Base-by-base conservation (phyloP, 116 monocot genomes). In the Trichopus zeylanicus region DNA sequence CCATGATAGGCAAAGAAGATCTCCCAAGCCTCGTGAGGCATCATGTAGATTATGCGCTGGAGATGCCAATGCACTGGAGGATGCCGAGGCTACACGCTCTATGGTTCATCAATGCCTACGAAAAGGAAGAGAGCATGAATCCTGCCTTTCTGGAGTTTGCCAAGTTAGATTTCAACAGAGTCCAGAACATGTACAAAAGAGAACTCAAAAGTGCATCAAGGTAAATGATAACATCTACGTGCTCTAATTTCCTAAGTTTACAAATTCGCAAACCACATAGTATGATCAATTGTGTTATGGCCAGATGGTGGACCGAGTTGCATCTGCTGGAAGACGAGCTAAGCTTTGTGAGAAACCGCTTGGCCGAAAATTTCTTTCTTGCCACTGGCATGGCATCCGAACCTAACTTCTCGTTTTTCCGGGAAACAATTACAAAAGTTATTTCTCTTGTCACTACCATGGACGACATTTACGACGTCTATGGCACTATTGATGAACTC, bases 381-480 rank as follows among this genome's bases (percentile, higher is more conserved):
- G 23, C 31, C 15, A 22, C 21, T 10, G 57, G 57, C 6, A n/a
- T 5, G 6, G 16, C 3, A 16, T 23, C 16, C 0, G 33, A 22
- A 29, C 33, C 57, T 10, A 26, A 57, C 19, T 35, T 29, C 22
- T 57, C 31, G 0, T 3, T 13, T n/a, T 31, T 8, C 22, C 16
- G 57, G 3, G 18, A 20, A 10, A 23, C 10, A 21, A 13, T 57
- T 12, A 57, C 57, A 2, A 18, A 57, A 34, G 22, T 34, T 16
- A 20, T 19, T 6, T 20, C 21, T 16, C 19, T 57, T 7, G 7
- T 34, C 5, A 33, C 57, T 21, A 7, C 21, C 10, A 33, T 57
- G 0, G 57, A 57, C 22, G 57, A 57, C 21, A 57, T 57, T 49
- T 54, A 29, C 29, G 54, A 54, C 29, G 54, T 54, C 12, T 54